phyloP scores from a whole-genome alignment of 2,329 filamentous ascomycete genomes.

The Cyphellophora europaea region DNA sequence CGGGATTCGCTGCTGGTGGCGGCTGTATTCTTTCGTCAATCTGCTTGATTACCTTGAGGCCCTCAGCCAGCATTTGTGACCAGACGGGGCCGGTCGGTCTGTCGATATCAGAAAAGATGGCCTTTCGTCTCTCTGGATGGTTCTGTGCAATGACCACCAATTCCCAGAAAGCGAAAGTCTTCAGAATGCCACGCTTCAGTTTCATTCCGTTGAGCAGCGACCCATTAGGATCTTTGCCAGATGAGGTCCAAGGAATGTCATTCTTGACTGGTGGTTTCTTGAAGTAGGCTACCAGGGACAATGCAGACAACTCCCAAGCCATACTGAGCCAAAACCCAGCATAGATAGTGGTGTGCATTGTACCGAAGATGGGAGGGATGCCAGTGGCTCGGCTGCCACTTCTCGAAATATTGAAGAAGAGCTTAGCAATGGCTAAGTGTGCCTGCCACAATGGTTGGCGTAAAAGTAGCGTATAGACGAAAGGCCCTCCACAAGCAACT shows the following conservation, averaged over 20 bases:
- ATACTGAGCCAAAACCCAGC: slow-evolving; percentile 60
- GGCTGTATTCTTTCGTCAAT: slow-evolving; percentile 54
- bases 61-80: slow-evolving; percentile 65
- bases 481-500: slow-evolving; percentile 36
- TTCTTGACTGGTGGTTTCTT: slow-evolving; percentile 75
- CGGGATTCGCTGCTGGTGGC: slow-evolving; percentile 19
- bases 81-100: slow-evolving; percentile 70
- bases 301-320: slow-evolving; percentile 69
- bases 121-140: slow-evolving; percentile 65
- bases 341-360: slow-evolving; percentile 45
- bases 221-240: slow-evolving; percentile 85
- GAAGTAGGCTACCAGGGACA: slow-evolving; percentile 71
- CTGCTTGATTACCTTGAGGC: slow-evolving; percentile 58
- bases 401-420: slow-evolving; percentile 67
- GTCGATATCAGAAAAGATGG: slow-evolving; percentile 81
- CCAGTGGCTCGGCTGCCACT: slow-evolving; percentile 52
- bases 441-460: slow-evolving; percentile 58
- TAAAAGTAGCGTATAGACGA: slow-evolving; percentile 55
- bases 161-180: slow-evolving; percentile 87
- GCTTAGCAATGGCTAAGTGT: slow-evolving; percentile 59
- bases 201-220: slow-evolving; percentile 77
- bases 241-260: slow-evolving; percentile 69
- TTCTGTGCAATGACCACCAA: slow-evolving; percentile 67
- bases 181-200: slow-evolving; percentile 69
- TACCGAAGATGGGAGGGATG: slow-evolving; percentile 48